Evolutionary conservation across 2,329 filamentous ascomycete species (phyloP), one percentile per base, ranked within the genome.

Genomic region (Paecilomyces sp.): DNA sequence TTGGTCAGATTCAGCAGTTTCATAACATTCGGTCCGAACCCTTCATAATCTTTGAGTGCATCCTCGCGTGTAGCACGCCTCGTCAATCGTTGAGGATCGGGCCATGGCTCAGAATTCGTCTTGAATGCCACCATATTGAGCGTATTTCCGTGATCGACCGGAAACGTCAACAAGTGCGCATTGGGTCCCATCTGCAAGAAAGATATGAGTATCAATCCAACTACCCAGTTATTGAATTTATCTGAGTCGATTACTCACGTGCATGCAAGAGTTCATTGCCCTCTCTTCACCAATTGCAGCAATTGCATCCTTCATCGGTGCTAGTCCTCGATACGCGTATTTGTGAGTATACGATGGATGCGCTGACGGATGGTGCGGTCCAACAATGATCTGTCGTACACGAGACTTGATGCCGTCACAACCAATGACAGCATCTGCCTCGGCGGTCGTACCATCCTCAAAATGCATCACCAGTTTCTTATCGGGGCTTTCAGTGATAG

Each of bases 331-430:
- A 63, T 83, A 84, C 0, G 78, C 81, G 61, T 81, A 82, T 63
- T 83, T 83, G 55, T 79, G 77, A 0, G 78, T 80, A 64, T 81
- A 85, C 1, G 74, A 70, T 0, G 82, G 78, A 15, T 74, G 67
- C 0, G 77, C 73, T 3, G 77, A 75, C 0, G 76, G 76, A 61
- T 77, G 66, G 0, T 75, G 66, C 1, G 70, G 68, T 0, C 77
- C 77, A 0, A 83, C 69, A 2, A 84, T 68, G 5, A 79, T 61
- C 36, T 74, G 62, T 28, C 82, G 72, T 3, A 80, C 76, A 33
- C 74, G 72, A 4, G 79, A 82, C 66, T 80, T 80, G 63, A 82
- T 77, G 2, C 80, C 80, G 63, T 82, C 80, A 58, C 76, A 78
- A 2, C 79, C 79, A 56, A 82, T 72, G 0, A 80, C 74, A 56